A percentile compares a stretch with the other conserved stretches of the same genome.
phyloP scores from a whole-genome alignment of 1,284 basidiomycete species.

The Rhodotorula mucilaginosa region DNA sequence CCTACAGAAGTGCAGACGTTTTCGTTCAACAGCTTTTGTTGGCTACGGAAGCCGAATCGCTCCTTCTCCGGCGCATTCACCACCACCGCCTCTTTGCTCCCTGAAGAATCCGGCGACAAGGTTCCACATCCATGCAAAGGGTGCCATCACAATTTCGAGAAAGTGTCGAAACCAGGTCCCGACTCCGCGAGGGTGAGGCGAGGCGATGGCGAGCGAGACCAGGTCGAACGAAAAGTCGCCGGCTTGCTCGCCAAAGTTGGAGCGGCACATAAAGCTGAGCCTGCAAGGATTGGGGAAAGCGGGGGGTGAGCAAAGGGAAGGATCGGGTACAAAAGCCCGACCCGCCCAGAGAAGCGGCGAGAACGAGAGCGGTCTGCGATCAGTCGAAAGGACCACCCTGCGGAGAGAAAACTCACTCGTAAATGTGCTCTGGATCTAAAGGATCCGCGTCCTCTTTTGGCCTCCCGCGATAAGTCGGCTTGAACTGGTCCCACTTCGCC shows the following conservation, averaged over 20 bases:
- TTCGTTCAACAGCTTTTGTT: too few relatives aligned
- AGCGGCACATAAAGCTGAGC: constrained; percentile 50
- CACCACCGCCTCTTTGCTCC: too few relatives aligned
- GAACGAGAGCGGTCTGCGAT: too few relatives aligned
- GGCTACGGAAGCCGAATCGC: too few relatives aligned
- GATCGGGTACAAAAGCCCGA: background rate
- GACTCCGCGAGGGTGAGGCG: background rate
- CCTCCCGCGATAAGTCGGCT: constrained; percentile 52
- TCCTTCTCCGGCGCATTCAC: too few relatives aligned
- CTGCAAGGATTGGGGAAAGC: background rate
- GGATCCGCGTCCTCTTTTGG: constrained; percentile 42
- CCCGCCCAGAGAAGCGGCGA: background rate
- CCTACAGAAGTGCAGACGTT: too few relatives aligned
- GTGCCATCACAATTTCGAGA: too few relatives aligned
- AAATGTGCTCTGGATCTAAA: constrained; percentile 45
- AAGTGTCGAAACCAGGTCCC: too few relatives aligned
- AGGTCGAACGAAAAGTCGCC: constrained; percentile 49
- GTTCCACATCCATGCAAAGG: too few relatives aligned
- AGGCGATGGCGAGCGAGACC: constrained; percentile 31
- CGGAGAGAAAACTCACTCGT: constrained; percentile 38
- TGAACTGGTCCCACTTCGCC: constrained; percentile 51
- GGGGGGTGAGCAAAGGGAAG: too few relatives aligned
- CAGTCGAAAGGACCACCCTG: too few relatives aligned
- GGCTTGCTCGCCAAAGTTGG: constrained; percentile 50
- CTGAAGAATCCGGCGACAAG: too few relatives aligned